These are phyloP conservation scores for Salicornia ramosissima DNA, from an alignment of 148 eudicot genomes.

Conservation along the genomic window DNA sequence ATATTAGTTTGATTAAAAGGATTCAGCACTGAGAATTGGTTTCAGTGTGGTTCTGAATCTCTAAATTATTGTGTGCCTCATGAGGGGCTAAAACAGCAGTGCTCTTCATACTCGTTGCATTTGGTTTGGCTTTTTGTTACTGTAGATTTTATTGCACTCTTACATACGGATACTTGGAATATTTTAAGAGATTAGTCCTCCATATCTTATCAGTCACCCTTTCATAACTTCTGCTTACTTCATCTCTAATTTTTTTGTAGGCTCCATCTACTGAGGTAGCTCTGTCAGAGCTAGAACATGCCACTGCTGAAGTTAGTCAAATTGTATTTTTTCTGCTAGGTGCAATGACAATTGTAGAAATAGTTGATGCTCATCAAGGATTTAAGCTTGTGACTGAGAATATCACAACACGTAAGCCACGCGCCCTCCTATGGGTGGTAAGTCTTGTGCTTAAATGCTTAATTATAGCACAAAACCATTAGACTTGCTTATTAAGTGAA, in stretches of 20 bases:
- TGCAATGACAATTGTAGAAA: constrained; percentile 98
- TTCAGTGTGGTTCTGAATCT: neutral
- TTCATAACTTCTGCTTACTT: neutral
- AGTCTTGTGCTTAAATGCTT: constrained; percentile 30
- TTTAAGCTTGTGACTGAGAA: constrained; percentile 93
- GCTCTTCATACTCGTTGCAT: neutral
- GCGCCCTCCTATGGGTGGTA: constrained; percentile 96
- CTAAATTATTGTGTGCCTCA: neutral
- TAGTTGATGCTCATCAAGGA: constrained; percentile 99
- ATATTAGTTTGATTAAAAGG: neutral
- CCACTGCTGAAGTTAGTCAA: constrained; percentile 96
- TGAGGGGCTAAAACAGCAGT: neutral
- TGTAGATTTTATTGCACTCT: neutral
- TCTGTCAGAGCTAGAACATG: constrained; percentile 77
- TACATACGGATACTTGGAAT: neutral
- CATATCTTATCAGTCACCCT: neutral
- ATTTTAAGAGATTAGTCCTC: neutral
- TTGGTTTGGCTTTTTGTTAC: neutral
- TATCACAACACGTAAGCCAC: constrained; percentile 92
- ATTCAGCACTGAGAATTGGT: neutral
- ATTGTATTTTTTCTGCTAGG: constrained; percentile 97
- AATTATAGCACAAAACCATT: neutral
- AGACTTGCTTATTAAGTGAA: neutral
- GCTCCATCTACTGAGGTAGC: constrained; percentile 94
- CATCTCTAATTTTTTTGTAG: constrained; percentile 34